Evolutionary conservation across 768 basidiomycete species (phyloP).

Genomic region (Boletus rufocinnamomeus): DNA sequence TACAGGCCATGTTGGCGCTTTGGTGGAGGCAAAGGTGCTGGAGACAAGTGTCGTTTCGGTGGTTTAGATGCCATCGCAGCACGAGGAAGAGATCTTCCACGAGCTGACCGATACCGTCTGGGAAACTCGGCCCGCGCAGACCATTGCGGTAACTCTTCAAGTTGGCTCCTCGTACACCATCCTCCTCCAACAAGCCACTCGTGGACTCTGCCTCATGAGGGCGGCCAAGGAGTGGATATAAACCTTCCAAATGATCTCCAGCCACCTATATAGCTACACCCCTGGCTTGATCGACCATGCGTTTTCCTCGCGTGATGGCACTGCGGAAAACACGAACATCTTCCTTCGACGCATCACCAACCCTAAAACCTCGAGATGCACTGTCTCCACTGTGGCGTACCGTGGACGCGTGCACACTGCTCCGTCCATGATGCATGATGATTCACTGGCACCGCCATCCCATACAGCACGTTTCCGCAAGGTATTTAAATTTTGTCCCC

Average conservation of each 20-base stretch:
- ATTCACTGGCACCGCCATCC: not conserved
- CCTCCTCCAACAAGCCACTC: no score
- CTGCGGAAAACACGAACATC: not conserved
- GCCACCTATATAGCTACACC: no score
- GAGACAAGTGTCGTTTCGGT: constrained; percentile 52
- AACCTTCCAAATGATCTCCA: no score
- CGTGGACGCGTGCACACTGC: not conserved
- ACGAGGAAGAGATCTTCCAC: not conserved
- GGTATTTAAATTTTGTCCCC: constrained; percentile 8
- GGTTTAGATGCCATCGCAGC: constrained; percentile 36
- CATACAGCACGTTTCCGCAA: not conserved
- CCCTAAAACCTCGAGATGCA: not conserved
- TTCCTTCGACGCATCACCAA: not conserved
- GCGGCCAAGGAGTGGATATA: no score
- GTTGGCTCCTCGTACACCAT: no score
- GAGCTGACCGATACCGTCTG: not conserved
- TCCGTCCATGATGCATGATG: not conserved
- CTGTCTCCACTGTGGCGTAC: not conserved
- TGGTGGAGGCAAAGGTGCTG: constrained; percentile 50
- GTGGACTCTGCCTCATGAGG: no score
- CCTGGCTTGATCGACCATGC: not conserved
- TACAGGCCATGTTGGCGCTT: constrained; percentile 51
- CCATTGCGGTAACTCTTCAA: not conserved
- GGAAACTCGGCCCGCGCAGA: constrained; percentile 15
- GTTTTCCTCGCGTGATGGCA: not conserved